Percentiles rank a stretch among this genome's conserved stretches.
phyloP scores from a whole-genome alignment of 495 filamentous ascomycete species.

The Mytilinidion resinicola region DNA sequence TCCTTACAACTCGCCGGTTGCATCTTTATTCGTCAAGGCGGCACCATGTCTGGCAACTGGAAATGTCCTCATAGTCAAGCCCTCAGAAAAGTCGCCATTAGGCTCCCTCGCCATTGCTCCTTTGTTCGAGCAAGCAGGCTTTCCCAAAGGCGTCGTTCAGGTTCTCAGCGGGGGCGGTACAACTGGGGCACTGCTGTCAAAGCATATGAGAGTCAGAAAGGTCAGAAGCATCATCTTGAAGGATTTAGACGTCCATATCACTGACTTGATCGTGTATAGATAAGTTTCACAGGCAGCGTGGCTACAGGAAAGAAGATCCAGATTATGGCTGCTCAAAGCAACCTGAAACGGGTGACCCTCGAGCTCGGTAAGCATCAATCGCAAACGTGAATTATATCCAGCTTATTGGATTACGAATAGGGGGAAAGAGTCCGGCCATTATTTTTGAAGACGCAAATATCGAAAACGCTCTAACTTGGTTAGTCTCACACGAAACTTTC shows the following conservation, averaged over 20 bases:
- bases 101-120: not conserved
- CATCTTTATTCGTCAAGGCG: not conserved
- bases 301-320: not conserved
- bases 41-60: not conserved
- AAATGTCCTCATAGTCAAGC: not conserved
- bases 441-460: not conserved
- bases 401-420: not conserved
- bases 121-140: not conserved
- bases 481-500: not conserved
- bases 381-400: no score
- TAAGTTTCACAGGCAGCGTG: not conserved
- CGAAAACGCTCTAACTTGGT: not conserved
- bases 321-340: not conserved
- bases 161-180: not conserved
- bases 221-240: not conserved
- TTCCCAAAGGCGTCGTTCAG: not conserved
- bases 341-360: not conserved
- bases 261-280: no score
- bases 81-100: not conserved
- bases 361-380: not conserved
- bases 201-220: not conserved
- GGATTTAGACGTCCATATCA: no score
- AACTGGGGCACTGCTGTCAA: not conserved
- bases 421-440: not conserved
- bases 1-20: not conserved